Conservation (phyloP, 106 monocot genomes). For the Iris macrosiphon region DNA sequence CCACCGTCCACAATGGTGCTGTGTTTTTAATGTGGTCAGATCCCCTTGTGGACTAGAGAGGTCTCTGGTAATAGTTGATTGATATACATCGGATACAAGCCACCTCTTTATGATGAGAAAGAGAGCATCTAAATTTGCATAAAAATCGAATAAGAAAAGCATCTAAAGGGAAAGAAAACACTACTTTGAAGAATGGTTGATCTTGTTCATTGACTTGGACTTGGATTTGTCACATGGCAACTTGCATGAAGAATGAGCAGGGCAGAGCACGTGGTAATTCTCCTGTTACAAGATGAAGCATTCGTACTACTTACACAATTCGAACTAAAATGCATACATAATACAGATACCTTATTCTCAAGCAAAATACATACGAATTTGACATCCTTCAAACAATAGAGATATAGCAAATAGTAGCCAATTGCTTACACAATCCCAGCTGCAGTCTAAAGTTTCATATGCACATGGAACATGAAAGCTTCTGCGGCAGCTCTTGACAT, state of each 20-base stretch:
- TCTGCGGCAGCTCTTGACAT: conserved; percentile 34
- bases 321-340: no score
- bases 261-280: conserved; percentile 69
- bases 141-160: not conserved
- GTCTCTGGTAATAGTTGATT: conserved; percentile 15
- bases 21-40: conserved; percentile 1
- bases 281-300: conserved; percentile 30
- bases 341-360: no score
- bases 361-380: no score
- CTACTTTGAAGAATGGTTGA: not conserved
- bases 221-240: conserved; percentile 62
- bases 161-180: conserved; percentile 12
- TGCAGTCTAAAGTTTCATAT: conserved; percentile 26
- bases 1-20: conserved; percentile 19
- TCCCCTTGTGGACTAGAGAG: conserved; percentile 4
- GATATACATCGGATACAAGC: no score
- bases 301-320: conserved; percentile 5
- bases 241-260: conserved; percentile 40
- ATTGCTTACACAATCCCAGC: conserved; percentile 72
- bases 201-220: conserved; percentile 11
- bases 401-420: no score
- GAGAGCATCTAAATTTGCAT: not conserved
- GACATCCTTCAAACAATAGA: no score
- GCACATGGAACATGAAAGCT: conserved; percentile 78
- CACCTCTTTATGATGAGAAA: not conserved